Conservation (phyloP, 1,284 basidiomycete species). For the Trichosporon inkin region DNA sequence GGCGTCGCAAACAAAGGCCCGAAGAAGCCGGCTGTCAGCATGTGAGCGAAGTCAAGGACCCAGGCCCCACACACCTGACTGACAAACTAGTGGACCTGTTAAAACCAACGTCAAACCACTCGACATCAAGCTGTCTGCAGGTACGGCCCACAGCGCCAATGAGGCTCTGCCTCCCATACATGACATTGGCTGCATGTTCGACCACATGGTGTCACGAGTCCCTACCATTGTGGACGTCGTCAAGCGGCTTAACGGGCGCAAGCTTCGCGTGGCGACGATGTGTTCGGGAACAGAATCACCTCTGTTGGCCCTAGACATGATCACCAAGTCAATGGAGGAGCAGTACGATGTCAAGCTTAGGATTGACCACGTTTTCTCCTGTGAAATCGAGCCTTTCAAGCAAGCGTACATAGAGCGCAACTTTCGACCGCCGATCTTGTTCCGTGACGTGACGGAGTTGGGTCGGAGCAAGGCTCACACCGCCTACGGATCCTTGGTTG, state of each 20-base stretch:
- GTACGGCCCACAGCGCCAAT: slow-evolving; percentile 33
- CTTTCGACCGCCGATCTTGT: slow-evolving; percentile 73
- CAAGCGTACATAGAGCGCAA: slow-evolving; percentile 97
- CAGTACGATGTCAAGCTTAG: slow-evolving; percentile 64
- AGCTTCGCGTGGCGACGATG: slow-evolving; percentile 92
- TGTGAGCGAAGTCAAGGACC: slow-evolving; percentile 23
- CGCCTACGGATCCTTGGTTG: slow-evolving; percentile 79
- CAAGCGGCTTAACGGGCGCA: slow-evolving; percentile 69
- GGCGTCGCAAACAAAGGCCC: slow-evolving; percentile 25
- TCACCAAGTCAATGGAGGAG: slow-evolving; percentile 67
- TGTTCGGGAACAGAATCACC: slow-evolving; percentile 91
- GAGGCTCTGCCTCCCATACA: slow-evolving; percentile 67
- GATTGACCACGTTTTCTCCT: slow-evolving; percentile 91
- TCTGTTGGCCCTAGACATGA: slow-evolving; percentile 79
- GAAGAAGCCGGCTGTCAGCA: slow-evolving; percentile 32
- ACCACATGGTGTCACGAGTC: slow-evolving; percentile 59
- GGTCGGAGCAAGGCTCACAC: slow-evolving; percentile 75
- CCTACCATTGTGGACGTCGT: slow-evolving; percentile 55
- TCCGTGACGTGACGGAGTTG: slow-evolving; percentile 90
- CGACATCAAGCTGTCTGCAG: slow-evolving; percentile 19
- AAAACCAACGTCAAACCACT: slow-evolving; percentile 33
- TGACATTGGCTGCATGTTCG: slow-evolving; percentile 77
- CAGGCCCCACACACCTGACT: neutral
- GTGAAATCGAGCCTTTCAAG: slow-evolving; percentile 97
- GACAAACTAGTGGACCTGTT: slow-evolving; percentile 25